phyloP scores from a whole-genome alignment of 2,329 filamentous ascomycete species.

The Didymellaceae sp. region DNA sequence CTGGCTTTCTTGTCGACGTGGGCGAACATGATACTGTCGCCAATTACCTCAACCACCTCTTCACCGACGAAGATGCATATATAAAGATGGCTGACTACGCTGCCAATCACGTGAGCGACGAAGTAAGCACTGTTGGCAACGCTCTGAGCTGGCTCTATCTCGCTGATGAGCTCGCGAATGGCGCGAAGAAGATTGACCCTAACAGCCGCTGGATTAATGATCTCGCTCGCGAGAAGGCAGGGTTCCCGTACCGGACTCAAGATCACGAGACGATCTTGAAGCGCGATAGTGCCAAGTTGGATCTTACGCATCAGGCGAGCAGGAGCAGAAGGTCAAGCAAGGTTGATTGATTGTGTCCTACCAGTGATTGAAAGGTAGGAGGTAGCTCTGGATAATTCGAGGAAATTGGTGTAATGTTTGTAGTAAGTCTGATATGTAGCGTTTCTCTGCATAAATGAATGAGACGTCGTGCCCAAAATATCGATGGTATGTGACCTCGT shows the following conservation, averaged over 20 bases:
- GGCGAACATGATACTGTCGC: constrained; percentile 75
- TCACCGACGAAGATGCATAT: constrained; percentile 70
- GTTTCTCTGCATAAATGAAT: too few relatives aligned
- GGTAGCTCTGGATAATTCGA: too few relatives aligned
- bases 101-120: constrained; percentile 72
- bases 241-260: constrained; percentile 61
- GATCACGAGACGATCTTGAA: constrained; percentile 54
- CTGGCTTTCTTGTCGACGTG: constrained; percentile 75
- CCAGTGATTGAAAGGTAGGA: neutral
- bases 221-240: constrained; percentile 71
- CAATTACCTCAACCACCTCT: constrained; percentile 68
- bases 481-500: too few relatives aligned
- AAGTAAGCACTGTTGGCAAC: constrained; percentile 82
- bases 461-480: too few relatives aligned
- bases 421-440: too few relatives aligned
- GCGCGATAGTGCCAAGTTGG: constrained; percentile 13
- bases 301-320: constrained; percentile 11
- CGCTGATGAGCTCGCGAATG: constrained; percentile 69
- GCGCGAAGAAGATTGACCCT: constrained; percentile 63
- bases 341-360: neutral
- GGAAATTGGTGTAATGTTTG: too few relatives aligned
- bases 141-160: constrained; percentile 78
- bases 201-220: constrained; percentile 75
- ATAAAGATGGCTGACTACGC: constrained; percentile 71
- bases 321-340: neutral